These are phyloP conservation scores for Adansonia grandidieri DNA, from an alignment of 441 rosid genomes.

Conservation along the genomic window DNA sequence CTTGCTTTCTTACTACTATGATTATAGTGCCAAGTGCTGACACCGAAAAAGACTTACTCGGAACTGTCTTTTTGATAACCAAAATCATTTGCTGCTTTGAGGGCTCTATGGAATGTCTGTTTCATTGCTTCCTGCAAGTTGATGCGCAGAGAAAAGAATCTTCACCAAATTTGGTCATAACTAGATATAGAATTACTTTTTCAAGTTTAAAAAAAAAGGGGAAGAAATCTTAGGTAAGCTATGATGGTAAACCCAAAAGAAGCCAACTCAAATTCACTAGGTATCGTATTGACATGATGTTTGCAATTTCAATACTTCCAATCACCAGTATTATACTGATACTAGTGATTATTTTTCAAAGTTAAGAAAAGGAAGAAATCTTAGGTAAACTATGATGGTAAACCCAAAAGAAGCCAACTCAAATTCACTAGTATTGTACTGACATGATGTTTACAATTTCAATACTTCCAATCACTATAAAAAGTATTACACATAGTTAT, in stretches of 20 bases:
- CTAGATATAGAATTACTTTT: conserved; percentile 10
- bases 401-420: conserved; percentile 18
- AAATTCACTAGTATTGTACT: neutral
- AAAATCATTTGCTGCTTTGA: conserved; percentile 89
- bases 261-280: neutral
- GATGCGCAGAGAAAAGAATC: conserved; percentile 27
- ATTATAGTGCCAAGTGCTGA: neutral
- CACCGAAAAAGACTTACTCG: conserved; percentile 66
- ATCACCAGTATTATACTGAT: neutral
- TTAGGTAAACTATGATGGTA: neutral
- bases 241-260: conserved; percentile 15
- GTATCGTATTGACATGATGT: neutral
- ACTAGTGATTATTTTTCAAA: too few relatives aligned
- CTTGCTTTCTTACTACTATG: conserved; percentile 14
- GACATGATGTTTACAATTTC: neutral
- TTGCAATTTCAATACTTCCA: conserved; percentile 3
- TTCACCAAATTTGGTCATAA: conserved; percentile 6
- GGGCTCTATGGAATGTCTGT: conserved; percentile 87
- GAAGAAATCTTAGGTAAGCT: neutral
- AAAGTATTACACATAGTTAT: neutral
- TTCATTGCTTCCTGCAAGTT: conserved; percentile 90
- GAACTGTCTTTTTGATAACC: conserved; percentile 95
- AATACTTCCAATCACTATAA: neutral
- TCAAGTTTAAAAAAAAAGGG: neutral
- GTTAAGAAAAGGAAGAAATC: neutral